Percentiles rank a stretch among this genome's conserved stretches.
These are phyloP conservation scores for Histomonas meleagridis DNA, from an alignment of 208 protist genomes.

Conservation along the genomic window DNA sequence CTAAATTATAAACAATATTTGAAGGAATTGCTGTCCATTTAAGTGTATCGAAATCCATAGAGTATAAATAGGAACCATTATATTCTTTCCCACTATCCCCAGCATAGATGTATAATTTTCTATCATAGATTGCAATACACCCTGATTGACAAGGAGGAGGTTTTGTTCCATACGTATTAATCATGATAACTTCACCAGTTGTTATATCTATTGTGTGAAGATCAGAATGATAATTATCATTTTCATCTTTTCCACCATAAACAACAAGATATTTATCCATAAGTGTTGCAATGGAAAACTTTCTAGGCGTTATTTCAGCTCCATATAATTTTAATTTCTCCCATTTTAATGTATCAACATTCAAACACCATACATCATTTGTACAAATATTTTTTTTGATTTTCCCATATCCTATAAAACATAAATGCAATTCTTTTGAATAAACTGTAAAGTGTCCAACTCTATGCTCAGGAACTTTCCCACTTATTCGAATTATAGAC, in stretches of 20 bases:
- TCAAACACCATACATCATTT: constrained; percentile 1
- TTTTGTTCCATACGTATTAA: not conserved
- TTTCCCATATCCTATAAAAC: not conserved
- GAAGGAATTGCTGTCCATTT: not conserved
- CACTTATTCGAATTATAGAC: not conserved
- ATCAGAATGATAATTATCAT: not conserved
- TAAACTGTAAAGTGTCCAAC: not conserved
- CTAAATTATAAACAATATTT: not conserved
- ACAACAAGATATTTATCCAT: not conserved
- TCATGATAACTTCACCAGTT: not conserved
- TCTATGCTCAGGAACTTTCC: not conserved
- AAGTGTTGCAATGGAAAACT: not conserved
- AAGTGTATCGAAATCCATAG: not conserved
- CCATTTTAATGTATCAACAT: not conserved
- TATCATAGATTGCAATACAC: not conserved
- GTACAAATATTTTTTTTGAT: no score
- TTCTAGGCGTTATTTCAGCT: not conserved
- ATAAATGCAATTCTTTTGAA: not conserved
- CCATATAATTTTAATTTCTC: not conserved
- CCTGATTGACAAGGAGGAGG: not conserved
- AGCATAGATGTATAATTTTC: not conserved
- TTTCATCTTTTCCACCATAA: not conserved
- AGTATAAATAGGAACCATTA: not conserved
- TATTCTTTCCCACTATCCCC: not conserved
- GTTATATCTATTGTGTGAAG: not conserved